A percentile compares a stretch with the other conserved stretches of the same genome.
These are phyloP conservation scores for Acacia crassicarpa DNA, from an alignment of 306 rosid species.

Conservation along the genomic window DNA sequence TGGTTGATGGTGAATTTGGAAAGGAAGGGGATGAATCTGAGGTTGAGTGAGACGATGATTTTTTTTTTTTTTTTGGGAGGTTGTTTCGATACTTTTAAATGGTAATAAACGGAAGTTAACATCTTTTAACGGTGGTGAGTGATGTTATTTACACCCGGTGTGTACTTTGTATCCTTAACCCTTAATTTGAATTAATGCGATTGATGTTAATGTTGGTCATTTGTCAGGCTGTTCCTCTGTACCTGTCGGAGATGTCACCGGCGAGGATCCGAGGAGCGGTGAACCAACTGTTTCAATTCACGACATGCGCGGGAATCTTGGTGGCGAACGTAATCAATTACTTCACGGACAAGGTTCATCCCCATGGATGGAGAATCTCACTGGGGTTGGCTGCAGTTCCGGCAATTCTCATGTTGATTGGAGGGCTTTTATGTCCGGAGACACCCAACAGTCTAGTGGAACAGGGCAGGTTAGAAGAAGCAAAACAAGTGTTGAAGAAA, in stretches of 20 bases:
- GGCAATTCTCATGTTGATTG: slow-evolving; percentile 69
- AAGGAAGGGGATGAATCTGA: no score
- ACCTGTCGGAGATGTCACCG: slow-evolving; percentile 76
- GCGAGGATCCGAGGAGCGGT: slow-evolving; percentile 58
- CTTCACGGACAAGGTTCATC: slow-evolving; percentile 55
- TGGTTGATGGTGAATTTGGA: no score
- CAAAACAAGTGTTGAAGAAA: slow-evolving; percentile 54
- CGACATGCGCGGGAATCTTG: slow-evolving; percentile 59
- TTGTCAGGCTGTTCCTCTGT: slow-evolving; percentile 66
- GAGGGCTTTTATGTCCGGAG: slow-evolving; percentile 76
- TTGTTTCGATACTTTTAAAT: no score
- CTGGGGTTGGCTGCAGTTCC: slow-evolving; percentile 83
- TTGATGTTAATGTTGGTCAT: neutral
- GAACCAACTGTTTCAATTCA: slow-evolving; percentile 69
- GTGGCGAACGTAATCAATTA: slow-evolving; percentile 56
- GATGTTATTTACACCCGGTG: no score
- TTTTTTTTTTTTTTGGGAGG: no score
- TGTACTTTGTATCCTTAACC: no score
- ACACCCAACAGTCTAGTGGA: slow-evolving; percentile 90
- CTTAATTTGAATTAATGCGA: neutral
- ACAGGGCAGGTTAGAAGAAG: slow-evolving; percentile 69
- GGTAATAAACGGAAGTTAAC: no score
- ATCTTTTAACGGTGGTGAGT: no score
- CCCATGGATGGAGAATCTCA: slow-evolving; percentile 76
- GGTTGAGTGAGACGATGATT: no score